Base-by-base conservation (phyloP, 106 monocot species). In the Ottelia alismoides region DNA sequence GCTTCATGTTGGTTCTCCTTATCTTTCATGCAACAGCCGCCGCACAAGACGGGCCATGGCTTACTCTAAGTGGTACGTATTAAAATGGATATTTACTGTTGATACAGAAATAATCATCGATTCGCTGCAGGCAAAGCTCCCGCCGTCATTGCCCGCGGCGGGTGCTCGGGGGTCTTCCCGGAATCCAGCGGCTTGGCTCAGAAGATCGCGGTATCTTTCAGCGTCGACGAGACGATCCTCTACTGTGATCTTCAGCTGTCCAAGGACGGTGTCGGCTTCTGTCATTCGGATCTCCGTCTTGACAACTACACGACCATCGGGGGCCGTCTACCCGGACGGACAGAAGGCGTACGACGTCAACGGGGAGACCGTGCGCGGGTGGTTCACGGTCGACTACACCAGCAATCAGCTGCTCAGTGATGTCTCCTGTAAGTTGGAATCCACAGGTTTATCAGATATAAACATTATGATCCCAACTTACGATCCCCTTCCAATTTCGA, bases 161-260 rank as follows among this genome's bases (percentile, higher is more conserved):
- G 88, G 0, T 88, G 44, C 51, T 88, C 88, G 1, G 88, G 88
- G 19, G 9, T 88, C 18, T 78, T 88, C 51, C 40, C 40, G 10
- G 40, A 43, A 43, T 43, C 40, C 40, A 43, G 40, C 40, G 40
- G 40, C 16, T 16, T 43, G 10, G 40, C 40, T 16, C 6, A 43
- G 10, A 16, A 43, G 10, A 16, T 43, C 40, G 40, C 40, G 10
- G 16, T 43, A 16, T 7, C 10, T 16, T 7, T 16, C 10, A 43
- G 40, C 40, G 10, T 43, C 16, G 10, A 6, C 6, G 40, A 16
- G 16, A 43, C 40, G 10, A 82, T 77, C 21, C 27, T 90, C 45
- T 75, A 72, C 63, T 98, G 98, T 52, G 85, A 83, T 47, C 64
- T 98, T 22, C 98, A 98, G 60, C 52, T 98, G 14, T 72, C 98